A percentile compares a stretch with the other conserved stretches of the same genome.
Conservation (phyloP, 768 basidiomycete species). For the Pulveroboletus sp. region DNA sequence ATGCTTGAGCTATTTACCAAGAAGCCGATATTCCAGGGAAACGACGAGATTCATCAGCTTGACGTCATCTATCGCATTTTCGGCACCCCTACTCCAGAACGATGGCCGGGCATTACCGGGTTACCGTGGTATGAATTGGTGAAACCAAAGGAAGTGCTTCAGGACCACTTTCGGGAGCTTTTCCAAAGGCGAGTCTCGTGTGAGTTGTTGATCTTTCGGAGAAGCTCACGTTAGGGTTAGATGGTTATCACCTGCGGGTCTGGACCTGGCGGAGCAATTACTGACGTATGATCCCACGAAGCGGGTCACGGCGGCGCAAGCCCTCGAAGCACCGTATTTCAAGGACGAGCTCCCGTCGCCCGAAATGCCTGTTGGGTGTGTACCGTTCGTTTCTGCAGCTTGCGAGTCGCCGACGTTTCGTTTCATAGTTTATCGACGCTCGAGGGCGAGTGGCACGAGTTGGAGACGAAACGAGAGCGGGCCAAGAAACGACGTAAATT, state of each 20-base stretch:
- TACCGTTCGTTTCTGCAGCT: constrained; percentile 11
- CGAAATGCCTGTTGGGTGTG: constrained; percentile 74
- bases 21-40: constrained; percentile 96
- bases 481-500: constrained; percentile 73
- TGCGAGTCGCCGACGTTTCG: constrained; percentile 2
- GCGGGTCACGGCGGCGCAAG: constrained; percentile 74
- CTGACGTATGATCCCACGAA: constrained; percentile 76
- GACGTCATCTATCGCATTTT: constrained; percentile 88
- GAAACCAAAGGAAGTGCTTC: constrained; percentile 73
- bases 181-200: constrained; percentile 68
- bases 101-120: constrained; percentile 79
- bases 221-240: constrained; percentile 37
- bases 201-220: not conserved
- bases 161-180: constrained; percentile 75
- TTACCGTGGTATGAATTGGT: constrained; percentile 99
- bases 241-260: constrained; percentile 80
- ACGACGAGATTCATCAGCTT: constrained; percentile 96
- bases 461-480: constrained; percentile 90
- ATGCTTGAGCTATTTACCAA: constrained; percentile 97
- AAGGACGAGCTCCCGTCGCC: constrained; percentile 70
- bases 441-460: constrained; percentile 97
- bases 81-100: constrained; percentile 79
- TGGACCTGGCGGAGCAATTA: constrained; percentile 83
- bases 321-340: constrained; percentile 84
- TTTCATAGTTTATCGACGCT: constrained; percentile 66